A percentile compares a stretch with the other conserved stretches of the same genome.
Conservation (phyloP, 805 yeast genomes). For the Nakazawaea ernobii region DNA sequence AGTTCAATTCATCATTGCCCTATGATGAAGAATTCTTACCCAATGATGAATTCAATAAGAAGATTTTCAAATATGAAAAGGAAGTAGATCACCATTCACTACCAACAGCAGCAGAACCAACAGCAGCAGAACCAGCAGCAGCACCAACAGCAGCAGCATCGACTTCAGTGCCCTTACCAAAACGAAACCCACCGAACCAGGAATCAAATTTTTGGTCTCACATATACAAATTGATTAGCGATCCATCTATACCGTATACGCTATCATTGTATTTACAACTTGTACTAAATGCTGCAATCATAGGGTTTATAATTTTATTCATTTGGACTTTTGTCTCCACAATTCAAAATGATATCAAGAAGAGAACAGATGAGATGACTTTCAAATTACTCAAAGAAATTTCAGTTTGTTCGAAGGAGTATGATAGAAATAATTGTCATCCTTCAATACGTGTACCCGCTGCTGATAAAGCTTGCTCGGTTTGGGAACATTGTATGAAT, state of each 20-base stretch:
- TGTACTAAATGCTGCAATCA: slow-evolving; percentile 26
- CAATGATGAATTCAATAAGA: neutral
- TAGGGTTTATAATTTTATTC: slow-evolving; percentile 26
- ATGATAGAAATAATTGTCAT: slow-evolving; percentile 65
- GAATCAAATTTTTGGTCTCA: neutral
- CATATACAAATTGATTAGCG: slow-evolving; percentile 13
- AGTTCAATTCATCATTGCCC: slow-evolving; percentile 2
- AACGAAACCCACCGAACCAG: too few species aligned
- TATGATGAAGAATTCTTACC: neutral
- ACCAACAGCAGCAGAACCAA: neutral
- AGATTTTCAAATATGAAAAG: neutral
- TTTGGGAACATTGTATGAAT: slow-evolving; percentile 81
- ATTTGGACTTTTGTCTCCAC: slow-evolving; percentile 26
- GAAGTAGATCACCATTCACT: neutral
- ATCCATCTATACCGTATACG: slow-evolving; percentile 34
- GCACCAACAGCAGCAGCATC: neutral
- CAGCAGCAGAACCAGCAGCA: neutral
- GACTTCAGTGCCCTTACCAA: neutral
- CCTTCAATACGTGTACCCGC: slow-evolving; percentile 67
- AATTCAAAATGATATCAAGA: slow-evolving; percentile 53
- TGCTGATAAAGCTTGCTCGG: slow-evolving; percentile 58
- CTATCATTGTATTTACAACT: slow-evolving; percentile 36
- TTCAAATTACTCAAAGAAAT: slow-evolving; percentile 59
- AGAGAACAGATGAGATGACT: slow-evolving; percentile 59
- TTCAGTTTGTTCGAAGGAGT: slow-evolving; percentile 63